Base-by-base conservation (phyloP, 257 asterid species). In the Misopates orontium region DNA sequence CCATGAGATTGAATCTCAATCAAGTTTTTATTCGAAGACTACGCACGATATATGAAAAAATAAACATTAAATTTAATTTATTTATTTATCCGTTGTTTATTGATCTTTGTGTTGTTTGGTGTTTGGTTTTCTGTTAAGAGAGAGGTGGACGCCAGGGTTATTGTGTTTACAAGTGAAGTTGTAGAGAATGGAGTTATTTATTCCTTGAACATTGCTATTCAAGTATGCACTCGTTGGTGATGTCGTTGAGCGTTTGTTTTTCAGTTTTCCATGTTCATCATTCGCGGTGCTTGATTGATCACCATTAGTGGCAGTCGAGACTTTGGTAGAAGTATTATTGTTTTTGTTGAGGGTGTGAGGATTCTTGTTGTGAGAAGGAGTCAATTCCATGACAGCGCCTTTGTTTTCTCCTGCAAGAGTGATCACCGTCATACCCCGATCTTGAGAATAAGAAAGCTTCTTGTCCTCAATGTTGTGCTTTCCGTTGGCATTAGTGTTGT, bases 191-290 rank as follows among this genome's bases (percentile, higher is more conserved):
- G 97, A 91, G 21, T 89, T 91, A 80, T 91, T 91, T 22, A 85
- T 51, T 21, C 95, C 98, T 78, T 91, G 98, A 17, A 87, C 85
- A 24, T 91, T 91, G 83, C 92, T 85, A 74, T 91, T 89, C 40
- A 85, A 70, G 60, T 71, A 79, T 19, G 88, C 85, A 0, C 66
- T 73, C 71, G 74, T 45, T 13, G 86, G 80, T 1, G 69, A 77
- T 40, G 80, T 64, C 67, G 8, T 50, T 12, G 41, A 41, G n/a
- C 75, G 74, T 14, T 56, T 51, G 51, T 50, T 61, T 59, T 68
- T 71, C 74, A 40, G 20, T 75, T n/a, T 10, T 67, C 80, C 36
- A 2, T 28, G 36, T 47, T 78, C 85, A 39, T 64, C 80, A 4
- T 71, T 61, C 22, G 66, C 80, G 9, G 50, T 73, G 71, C 79